Conservation (phyloP, 768 basidiomycete species). For the Tulasnella sp. region DNA sequence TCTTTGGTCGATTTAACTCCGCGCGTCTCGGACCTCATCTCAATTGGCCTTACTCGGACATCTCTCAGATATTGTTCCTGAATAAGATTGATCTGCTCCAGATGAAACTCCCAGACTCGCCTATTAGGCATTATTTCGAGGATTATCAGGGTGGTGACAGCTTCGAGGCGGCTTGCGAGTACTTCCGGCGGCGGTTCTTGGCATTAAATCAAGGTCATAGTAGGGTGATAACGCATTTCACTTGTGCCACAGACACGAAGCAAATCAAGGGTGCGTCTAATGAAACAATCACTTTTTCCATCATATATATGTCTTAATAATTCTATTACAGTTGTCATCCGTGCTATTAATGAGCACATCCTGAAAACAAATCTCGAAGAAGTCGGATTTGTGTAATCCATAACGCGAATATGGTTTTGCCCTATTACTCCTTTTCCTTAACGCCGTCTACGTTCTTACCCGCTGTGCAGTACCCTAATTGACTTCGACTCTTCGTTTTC, state of each 20-base stretch:
- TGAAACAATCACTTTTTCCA: neutral
- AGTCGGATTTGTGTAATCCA: slow-evolving; percentile 8
- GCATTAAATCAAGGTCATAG: slow-evolving; percentile 11
- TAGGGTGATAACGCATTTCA: slow-evolving; percentile 11
- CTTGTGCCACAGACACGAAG: slow-evolving; percentile 17
- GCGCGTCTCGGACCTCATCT: neutral
- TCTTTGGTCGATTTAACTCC: neutral
- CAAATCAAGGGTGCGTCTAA: slow-evolving; percentile 16
- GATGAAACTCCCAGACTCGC: slow-evolving; percentile 27
- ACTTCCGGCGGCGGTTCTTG: slow-evolving; percentile 16
- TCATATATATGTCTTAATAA: neutral
- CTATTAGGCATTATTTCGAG: slow-evolving; percentile 3
- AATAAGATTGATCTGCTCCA: slow-evolving; percentile 29
- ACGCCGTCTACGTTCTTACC: no score
- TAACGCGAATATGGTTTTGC: no score
- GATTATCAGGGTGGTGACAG: slow-evolving; percentile 10
- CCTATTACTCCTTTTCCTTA: no score
- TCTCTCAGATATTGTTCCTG: slow-evolving; percentile 24
- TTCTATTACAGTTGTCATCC: slow-evolving; percentile 3
- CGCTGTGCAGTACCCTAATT: no score
- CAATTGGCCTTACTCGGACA: neutral
- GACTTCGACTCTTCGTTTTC: no score
- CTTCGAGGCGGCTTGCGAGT: slow-evolving; percentile 15
- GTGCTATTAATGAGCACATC: slow-evolving; percentile 5
- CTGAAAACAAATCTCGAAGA: slow-evolving; percentile 8